These are phyloP conservation scores for Venturia aucupariae DNA, from an alignment of 2,329 filamentous ascomycete species.

Conservation along the genomic window DNA sequence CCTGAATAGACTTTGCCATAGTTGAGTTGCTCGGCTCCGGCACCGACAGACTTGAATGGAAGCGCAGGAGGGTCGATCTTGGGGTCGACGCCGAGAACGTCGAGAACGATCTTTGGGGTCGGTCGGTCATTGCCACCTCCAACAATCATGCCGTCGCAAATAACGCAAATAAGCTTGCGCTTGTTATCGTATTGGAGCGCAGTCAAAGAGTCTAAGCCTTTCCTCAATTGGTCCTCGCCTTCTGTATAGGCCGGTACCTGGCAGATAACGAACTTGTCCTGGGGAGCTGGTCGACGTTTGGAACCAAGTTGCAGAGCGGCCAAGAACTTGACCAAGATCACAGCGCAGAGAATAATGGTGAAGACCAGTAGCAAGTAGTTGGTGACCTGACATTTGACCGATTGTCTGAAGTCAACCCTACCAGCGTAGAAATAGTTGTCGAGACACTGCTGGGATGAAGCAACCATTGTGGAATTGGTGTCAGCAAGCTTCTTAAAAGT, in stretches of 20 bases:
- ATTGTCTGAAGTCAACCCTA: constrained; percentile 72
- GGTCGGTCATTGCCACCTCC: constrained; percentile 93
- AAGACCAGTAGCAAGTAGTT: constrained; percentile 85
- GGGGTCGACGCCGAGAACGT: constrained; percentile 93
- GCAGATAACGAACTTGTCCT: constrained; percentile 98
- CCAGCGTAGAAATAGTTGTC: constrained; percentile 77
- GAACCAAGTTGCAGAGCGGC: constrained; percentile 88
- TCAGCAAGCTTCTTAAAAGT: constrained; percentile 45
- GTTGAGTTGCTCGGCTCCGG: constrained; percentile 86
- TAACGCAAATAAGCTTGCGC: constrained; percentile 88
- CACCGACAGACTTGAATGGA: constrained; percentile 86
- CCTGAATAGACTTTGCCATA: constrained; percentile 98
- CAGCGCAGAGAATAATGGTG: constrained; percentile 69
- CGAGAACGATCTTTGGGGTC: constrained; percentile 93
- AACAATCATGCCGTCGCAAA: constrained; percentile 95
- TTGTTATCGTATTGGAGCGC: constrained; percentile 97
- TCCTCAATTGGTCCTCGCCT: constrained; percentile 87
- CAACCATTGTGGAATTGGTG: constrained; percentile 43
- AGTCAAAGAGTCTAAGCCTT: constrained; percentile 88
- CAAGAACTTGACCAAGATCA: constrained; percentile 83
- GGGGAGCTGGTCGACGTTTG: constrained; percentile 77
- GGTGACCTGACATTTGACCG: constrained; percentile 71
- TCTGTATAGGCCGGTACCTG: constrained; percentile 97
- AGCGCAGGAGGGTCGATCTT: constrained; percentile 92
- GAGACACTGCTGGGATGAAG: constrained; percentile 71